Base-by-base conservation (phyloP, 345 rosid genomes). In the Diplotaxis tenuifolia region DNA sequence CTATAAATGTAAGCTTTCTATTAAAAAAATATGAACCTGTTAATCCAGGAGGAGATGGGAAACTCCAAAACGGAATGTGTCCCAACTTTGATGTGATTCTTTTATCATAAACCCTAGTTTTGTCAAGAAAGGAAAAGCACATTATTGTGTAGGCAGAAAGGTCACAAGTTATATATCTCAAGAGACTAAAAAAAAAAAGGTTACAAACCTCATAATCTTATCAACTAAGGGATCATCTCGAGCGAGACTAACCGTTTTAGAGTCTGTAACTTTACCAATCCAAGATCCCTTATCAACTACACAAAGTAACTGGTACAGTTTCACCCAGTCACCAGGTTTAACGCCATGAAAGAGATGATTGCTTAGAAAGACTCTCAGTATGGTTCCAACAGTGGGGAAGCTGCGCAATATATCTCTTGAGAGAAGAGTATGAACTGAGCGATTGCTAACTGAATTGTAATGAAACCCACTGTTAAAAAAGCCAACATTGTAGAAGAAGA, bases 331-430 rank as follows among this genome's bases (percentile, higher is more conserved):
- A 78, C 91, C 93, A 66, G 65, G 21, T 54, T 75, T 79, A 25
- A 89, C 79, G 70, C 74, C 25, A 68, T 70, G 85, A 56, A 83
- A 80, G 10, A 74, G 49, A 68, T 82, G 77, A 60, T 54, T 74
- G 58, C 82, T 81, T 75, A 82, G 42, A 66, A 71, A 50, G 69
- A 95, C 84, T 78, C 86, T 82, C 75, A 92, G 76, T 71, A 92
- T 64, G 29, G 90, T 87, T 75, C 99, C 99, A 77, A 83, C 84
- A 7, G 87, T 73, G 31, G 97, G 97, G 81, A 95, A 86, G 50
- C 84, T 77, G 77, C 76, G 75, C 14, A 89, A 75, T 52, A 77
- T 1, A 32, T 88, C 92, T 83, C 86, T 87, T 11, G 93, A 78
- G 75, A 83, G 67, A 59, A 84, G 80, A 52, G 57, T 49, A 12